phyloP scores from a whole-genome alignment of 176 grass and related monocot species.

The Elymus sibiricus region DNA sequence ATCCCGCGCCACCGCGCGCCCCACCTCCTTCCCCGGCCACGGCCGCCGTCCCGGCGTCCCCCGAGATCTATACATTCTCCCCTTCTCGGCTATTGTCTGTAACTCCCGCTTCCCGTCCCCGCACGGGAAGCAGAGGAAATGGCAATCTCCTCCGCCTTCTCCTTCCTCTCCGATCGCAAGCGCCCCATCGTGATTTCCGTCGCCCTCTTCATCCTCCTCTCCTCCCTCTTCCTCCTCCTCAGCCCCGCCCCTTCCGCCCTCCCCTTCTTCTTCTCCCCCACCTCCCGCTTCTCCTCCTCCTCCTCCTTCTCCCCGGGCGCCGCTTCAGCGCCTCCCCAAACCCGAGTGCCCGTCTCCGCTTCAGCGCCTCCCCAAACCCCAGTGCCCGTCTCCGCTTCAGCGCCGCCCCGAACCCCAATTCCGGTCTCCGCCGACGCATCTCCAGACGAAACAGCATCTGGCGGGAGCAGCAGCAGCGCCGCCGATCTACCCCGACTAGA shows the following conservation, averaged over 20 bases:
- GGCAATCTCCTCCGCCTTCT: constrained; percentile 42
- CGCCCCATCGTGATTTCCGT: constrained; percentile 34
- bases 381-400: not conserved
- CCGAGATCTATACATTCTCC: not conserved
- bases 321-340: not conserved
- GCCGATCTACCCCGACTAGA: constrained; percentile 6
- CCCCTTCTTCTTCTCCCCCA: constrained; percentile 29
- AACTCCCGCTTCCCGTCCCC: not conserved
- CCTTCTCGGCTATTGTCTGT: not conserved
- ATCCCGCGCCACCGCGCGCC: not conserved
- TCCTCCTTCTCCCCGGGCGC: not conserved
- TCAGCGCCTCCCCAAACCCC: not conserved
- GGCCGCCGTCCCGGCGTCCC: constrained; percentile 7
- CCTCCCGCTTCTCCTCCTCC: constrained; percentile 1
- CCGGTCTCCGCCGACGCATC: constrained; percentile 13
- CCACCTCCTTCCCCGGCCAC: constrained; percentile 24
- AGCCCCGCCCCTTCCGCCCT: constrained; percentile 19
- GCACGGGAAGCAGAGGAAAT: constrained; percentile 9
- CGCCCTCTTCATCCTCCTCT: constrained; percentile 40
- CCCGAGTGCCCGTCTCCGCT: not conserved
- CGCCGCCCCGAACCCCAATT: not conserved
- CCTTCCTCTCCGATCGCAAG: constrained; percentile 51
- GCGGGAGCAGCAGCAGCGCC: not conserved
- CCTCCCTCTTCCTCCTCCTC: constrained; percentile 45
- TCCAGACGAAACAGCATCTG: not conserved